These are phyloP conservation scores for Cercophora sp. DNA, from an alignment of 495 filamentous ascomycete species.

Conservation along the genomic window DNA sequence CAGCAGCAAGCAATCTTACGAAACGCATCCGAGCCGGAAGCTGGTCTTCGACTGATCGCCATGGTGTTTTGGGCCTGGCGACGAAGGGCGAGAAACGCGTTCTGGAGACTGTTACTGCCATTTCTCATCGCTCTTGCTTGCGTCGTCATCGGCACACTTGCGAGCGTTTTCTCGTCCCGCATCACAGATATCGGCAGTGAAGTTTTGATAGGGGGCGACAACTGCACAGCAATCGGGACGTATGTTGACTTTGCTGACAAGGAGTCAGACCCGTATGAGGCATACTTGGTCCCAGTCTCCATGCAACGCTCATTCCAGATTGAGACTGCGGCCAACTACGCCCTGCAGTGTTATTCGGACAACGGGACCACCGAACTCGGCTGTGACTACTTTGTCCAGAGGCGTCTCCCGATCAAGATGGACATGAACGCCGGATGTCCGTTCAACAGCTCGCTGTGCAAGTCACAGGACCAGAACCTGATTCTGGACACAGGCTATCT, in stretches of 20 bases:
- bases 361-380: neutral
- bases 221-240: neutral
- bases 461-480: constrained; percentile 13
- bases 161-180: constrained; percentile 4
- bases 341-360: constrained; percentile 10
- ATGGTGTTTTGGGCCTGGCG: constrained; percentile 7
- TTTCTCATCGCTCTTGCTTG: neutral
- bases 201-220: neutral
- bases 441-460: constrained; percentile 13
- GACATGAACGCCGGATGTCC: constrained; percentile 18
- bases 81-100: neutral
- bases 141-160: neutral
- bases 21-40: constrained; percentile 12
- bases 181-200: constrained; percentile 1
- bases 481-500: constrained; percentile 18
- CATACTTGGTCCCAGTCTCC: neutral
- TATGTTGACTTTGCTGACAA: neutral
- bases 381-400: constrained; percentile 8
- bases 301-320: neutral
- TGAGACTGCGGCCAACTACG: constrained; percentile 14
- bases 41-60: neutral
- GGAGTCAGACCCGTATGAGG: neutral
- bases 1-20: constrained; percentile 23
- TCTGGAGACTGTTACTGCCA: neutral
- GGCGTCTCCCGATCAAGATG: constrained; percentile 3